A percentile compares a stretch with the other conserved stretches of the same genome.
These are phyloP conservation scores for Rhodosporidiobolus odoratus DNA, from an alignment of 768 basidiomycete genomes.

Conservation along the genomic window DNA sequence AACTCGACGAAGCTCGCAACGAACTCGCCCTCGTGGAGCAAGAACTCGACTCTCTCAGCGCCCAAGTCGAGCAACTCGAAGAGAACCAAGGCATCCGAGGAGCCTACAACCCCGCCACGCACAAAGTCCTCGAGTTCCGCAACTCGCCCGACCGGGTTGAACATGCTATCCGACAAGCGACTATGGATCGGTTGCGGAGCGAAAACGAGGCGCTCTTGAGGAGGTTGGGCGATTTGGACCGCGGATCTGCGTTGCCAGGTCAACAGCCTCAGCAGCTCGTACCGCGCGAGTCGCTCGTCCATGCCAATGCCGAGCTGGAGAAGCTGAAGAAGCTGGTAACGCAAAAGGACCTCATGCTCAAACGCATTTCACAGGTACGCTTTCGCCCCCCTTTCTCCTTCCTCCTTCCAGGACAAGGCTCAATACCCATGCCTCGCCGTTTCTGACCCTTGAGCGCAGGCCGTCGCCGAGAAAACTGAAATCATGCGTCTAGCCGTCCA, in stretches of 20 bases:
- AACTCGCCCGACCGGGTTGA: constrained; percentile 82
- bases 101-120: constrained; percentile 39
- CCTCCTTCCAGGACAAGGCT: neutral
- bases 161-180: constrained; percentile 67
- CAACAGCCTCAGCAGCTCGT: constrained; percentile 18
- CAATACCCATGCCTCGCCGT: neutral
- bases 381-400: neutral
- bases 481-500: constrained; percentile 90
- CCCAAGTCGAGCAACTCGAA: constrained; percentile 38
- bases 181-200: constrained; percentile 65
- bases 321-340: constrained; percentile 63
- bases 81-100: constrained; percentile 40
- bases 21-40: constrained; percentile 28
- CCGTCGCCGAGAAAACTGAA: constrained; percentile 74
- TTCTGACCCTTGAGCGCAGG: constrained; percentile 50
- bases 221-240: constrained; percentile 49
- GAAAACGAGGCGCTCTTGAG: constrained; percentile 81
- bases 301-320: constrained; percentile 75
- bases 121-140: constrained; percentile 39
- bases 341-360: constrained; percentile 74
- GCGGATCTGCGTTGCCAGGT: neutral
- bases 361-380: constrained; percentile 65
- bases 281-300: constrained; percentile 45
- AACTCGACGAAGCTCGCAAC: constrained; percentile 32
- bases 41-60: constrained; percentile 36